Evolutionary conservation across 345 rosid species (phyloP), one percentile per base, ranked within the genome.

Genomic region (Geranium rotundifolium): DNA sequence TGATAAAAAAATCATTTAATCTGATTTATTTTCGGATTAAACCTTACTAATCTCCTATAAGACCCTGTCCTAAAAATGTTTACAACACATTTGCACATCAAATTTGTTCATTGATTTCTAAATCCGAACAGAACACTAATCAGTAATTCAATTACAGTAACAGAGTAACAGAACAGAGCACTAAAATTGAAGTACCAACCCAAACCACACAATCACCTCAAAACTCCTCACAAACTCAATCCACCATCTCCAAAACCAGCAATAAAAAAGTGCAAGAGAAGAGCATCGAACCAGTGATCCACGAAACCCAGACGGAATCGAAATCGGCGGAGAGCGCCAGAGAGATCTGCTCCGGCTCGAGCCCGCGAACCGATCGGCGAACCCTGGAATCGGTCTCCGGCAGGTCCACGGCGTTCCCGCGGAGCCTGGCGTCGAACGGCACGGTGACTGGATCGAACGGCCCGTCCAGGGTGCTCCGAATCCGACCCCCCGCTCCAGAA

Each of bases 281-380:
- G 41, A 34, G 41, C 0, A 34, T 8, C 34, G 15, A 19, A 83
- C 96, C 97, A 73, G 99, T 89, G 71, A 89, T 70, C 99, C 99
- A 92, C 60, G 99, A 92, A 61, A 89, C 72, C 95, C 90, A 87
- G 49, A 81, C 80, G 2, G 97, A 86, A 74, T 82, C 75, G 75
- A 76, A 68, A 58, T 58, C 69, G 29, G 81, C 63, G 46, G 97
- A 87, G 18, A 93, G 90, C 58, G 99, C 85, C 66, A 93, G 62
- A 0, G 89, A 84, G 66, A 93, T 79, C 66, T 90, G 97, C 57
- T 87, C 84, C 16, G 96, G 99, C 72, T 61, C 66, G 65, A 85
- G 80, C 17, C 77, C 77, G 19, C 27, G 7, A 56, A 49, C 81
- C 5, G 67, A 69, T 65, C 81, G 62, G 55, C 69, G 74, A 50